A percentile compares a stretch with the other conserved stretches of the same genome.
These are phyloP conservation scores for Cyclostephanos tholiformis DNA, from an alignment of 108 stramenopile genomes.

Conservation along the genomic window DNA sequence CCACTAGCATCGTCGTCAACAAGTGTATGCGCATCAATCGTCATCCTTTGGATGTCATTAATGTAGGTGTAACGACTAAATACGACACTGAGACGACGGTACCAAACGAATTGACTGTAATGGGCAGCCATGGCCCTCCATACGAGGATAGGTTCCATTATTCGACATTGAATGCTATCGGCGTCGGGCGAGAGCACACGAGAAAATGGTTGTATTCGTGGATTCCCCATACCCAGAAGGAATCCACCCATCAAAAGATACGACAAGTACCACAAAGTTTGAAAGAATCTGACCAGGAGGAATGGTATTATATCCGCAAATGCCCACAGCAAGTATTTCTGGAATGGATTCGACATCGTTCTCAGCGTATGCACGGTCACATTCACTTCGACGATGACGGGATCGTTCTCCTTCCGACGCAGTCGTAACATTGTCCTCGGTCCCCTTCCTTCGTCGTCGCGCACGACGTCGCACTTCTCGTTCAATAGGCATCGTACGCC, in stretches of 20 bases:
- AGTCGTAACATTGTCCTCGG: not conserved
- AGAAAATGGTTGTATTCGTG: not conserved
- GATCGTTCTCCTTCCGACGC: not conserved
- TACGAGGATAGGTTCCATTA: slow-evolving; percentile 54
- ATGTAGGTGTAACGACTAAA: slow-evolving; percentile 83
- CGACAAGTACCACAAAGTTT: slow-evolving; percentile 46
- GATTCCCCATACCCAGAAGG: slow-evolving; percentile 9
- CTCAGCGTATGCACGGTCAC: slow-evolving; percentile 17
- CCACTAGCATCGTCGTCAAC: not conserved
- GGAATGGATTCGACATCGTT: slow-evolving; percentile 46
- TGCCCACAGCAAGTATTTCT: slow-evolving; percentile 50
- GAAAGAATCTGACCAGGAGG: slow-evolving; percentile 42
- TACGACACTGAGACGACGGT: slow-evolving; percentile 78
- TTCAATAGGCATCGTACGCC: slow-evolving; percentile 55
- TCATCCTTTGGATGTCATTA: slow-evolving; percentile 49
- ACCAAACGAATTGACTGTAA: slow-evolving; percentile 87
- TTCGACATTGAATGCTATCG: slow-evolving; percentile 23
- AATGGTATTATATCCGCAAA: slow-evolving; percentile 40
- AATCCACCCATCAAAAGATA: slow-evolving; percentile 50
- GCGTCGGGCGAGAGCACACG: not conserved
- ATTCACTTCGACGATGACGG: slow-evolving; percentile 16
- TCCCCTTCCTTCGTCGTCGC: slow-evolving; percentile 2
- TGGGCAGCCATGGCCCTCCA: slow-evolving; percentile 85
- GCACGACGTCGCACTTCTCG: slow-evolving; percentile 22
- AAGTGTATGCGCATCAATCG: slow-evolving; percentile 11